These are phyloP conservation scores for Komagataella mondaviorum DNA, from an alignment of 805 yeast genomes.

Conservation along the genomic window DNA sequence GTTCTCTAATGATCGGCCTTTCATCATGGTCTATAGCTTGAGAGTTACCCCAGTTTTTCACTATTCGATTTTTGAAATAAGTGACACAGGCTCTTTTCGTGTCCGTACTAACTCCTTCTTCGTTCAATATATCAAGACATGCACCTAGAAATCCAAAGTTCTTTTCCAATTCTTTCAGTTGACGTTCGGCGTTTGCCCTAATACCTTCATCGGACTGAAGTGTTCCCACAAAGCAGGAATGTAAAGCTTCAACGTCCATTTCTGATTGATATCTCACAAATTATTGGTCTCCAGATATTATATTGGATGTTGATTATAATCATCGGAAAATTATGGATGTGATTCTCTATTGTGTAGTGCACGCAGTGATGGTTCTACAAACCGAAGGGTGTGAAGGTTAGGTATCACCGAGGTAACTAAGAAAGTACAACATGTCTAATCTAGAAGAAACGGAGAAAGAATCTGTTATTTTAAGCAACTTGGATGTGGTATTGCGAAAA, in stretches of 20 bases:
- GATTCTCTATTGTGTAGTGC: background rate
- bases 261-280: background rate
- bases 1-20: conserved; percentile 56
- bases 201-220: conserved; percentile 48
- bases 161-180: conserved; percentile 41
- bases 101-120: conserved; percentile 34
- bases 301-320: background rate
- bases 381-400: no score
- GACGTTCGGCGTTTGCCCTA: conserved; percentile 58
- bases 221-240: conserved; percentile 71
- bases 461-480: no score
- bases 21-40: conserved; percentile 49
- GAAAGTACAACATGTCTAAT: no score
- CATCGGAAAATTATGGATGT: background rate
- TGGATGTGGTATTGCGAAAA: no score
- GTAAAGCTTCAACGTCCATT: conserved; percentile 60
- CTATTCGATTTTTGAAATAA: conserved; percentile 68
- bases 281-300: background rate
- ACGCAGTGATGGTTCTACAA: background rate
- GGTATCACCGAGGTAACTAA: no score
- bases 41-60: conserved; percentile 44
- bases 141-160: conserved; percentile 70
- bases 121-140: conserved; percentile 61
- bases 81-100: conserved; percentile 75
- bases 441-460: no score